Base-by-base conservation (phyloP, 2,329 filamentous ascomycete species). In the Thelonectria discophora region DNA sequence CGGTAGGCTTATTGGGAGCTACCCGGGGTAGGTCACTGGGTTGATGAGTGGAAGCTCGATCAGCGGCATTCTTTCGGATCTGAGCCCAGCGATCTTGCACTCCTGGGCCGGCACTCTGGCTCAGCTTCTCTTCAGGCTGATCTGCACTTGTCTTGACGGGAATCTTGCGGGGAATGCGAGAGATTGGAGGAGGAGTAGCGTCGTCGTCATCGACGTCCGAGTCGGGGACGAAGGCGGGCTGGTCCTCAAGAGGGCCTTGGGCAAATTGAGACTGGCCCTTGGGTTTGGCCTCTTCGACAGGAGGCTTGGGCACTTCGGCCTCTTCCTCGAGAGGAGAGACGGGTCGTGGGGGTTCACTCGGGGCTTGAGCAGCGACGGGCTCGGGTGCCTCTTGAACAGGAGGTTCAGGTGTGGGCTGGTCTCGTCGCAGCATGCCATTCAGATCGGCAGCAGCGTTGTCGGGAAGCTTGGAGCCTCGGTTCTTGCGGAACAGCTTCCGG, bases 61-160 rank as follows among this genome's bases (percentile, higher is more conserved):
- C 90, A 3, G 93, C 93, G 11, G 95, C 95, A 72, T 97, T 97
- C 83, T 94, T 94, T 67, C 94, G 88, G 68, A 98, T 97, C 77
- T 97, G 93, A 1, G 94, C 94, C 95, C 95, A 99, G 56, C 94
- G 89, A 74, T 97, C 94, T 66, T 90, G 77, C 2, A 79, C 76
- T 39, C 76, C 72, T 18, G 75, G 74, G 49, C 75, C 56, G 21
- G 75, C 73, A 55, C 64, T 76, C 53, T 69, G 74, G 60, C 65
- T 76, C 64, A 73, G 75, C 65, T 75, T 73, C 50, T 78, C 76
- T 50, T 75, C 70, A 15, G 61, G 72, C 51, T 58, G 73, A 48
- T 64, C 71, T 20, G 72, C 68, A 13, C 68, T 63, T 11, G 70
- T 56, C 17, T 70, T 68, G 47, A 71, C 67, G 47, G 71, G 63